Conservation (phyloP, 805 yeast species). For the Wickerhamomyces mucosus region DNA sequence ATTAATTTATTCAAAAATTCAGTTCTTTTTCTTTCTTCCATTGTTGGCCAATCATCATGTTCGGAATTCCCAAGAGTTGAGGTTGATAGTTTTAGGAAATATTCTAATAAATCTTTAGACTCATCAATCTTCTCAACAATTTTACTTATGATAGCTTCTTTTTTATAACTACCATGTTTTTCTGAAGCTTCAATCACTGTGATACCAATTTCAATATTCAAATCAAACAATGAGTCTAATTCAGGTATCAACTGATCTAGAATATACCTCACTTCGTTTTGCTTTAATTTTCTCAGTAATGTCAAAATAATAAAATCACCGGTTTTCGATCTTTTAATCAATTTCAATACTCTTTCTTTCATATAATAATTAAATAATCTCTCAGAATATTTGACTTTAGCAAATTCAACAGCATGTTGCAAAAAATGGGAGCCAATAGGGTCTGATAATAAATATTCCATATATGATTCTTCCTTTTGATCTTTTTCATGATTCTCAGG, state of each 20-base stretch:
- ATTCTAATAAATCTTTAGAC: slow-evolving; percentile 46
- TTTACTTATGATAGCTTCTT: slow-evolving; percentile 46
- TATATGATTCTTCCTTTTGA: slow-evolving; percentile 63
- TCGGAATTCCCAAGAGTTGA: slow-evolving; percentile 76
- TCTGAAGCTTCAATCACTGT: slow-evolving; percentile 59
- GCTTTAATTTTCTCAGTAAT: slow-evolving; percentile 53
- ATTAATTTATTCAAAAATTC: slow-evolving; percentile 66
- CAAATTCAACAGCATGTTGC: slow-evolving; percentile 56
- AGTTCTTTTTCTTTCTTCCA: slow-evolving; percentile 77
- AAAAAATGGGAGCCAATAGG: slow-evolving; percentile 92
- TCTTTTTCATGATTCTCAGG: slow-evolving; percentile 41
- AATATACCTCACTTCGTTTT: slow-evolving; percentile 51
- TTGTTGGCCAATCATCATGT: slow-evolving; percentile 81
- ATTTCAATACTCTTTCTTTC: slow-evolving; percentile 60
- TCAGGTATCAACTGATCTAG: slow-evolving; percentile 60
- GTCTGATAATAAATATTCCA: slow-evolving; percentile 76
- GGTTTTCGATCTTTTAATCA: slow-evolving; percentile 74
- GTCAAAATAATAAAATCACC: slow-evolving; percentile 77
- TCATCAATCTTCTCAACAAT: slow-evolving; percentile 36
- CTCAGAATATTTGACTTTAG: slow-evolving; percentile 59
- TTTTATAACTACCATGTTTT: slow-evolving; percentile 45
- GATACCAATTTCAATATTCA: slow-evolving; percentile 63
- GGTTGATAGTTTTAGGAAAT: slow-evolving; percentile 49
- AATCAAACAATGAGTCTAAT: slow-evolving; percentile 48
- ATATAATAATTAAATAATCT: slow-evolving; percentile 65